A percentile compares a stretch with the other conserved stretches of the same genome.
phyloP scores from a whole-genome alignment of 495 filamentous ascomycete species.

The Cetradonia linearis region DNA sequence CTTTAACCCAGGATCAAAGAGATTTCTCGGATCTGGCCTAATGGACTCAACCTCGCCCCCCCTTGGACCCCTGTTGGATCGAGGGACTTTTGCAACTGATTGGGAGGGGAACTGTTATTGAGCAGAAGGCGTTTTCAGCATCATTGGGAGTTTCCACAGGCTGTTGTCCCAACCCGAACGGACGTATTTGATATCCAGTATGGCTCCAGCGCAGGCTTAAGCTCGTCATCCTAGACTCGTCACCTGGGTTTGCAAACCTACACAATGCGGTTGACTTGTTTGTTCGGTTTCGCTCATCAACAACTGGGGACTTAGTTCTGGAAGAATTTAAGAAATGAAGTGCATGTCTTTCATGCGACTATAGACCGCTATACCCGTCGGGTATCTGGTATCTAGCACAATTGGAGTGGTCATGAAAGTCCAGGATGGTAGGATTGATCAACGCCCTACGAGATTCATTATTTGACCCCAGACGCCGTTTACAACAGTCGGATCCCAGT shows the following conservation, averaged over 20 bases:
- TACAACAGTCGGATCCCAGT: neutral
- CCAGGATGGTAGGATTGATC: neutral
- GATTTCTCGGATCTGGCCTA: neutral
- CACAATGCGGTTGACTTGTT: neutral
- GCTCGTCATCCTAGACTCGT: neutral
- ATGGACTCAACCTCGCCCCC: neutral
- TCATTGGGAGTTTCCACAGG: constrained; percentile 1
- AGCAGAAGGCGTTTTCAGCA: constrained; percentile 5
- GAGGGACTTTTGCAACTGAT: neutral
- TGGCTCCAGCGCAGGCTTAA: neutral
- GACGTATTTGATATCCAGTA: neutral
- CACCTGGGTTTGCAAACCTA: neutral
- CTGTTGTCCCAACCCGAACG: neutral
- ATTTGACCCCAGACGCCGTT: neutral
- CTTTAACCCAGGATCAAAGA: neutral
- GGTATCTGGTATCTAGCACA: neutral
- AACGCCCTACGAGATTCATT: neutral
- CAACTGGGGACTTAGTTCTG: neutral
- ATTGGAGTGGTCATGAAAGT: neutral
- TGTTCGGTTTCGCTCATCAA: neutral
- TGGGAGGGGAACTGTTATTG: neutral
- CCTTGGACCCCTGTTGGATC: neutral
- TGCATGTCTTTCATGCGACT: neutral
- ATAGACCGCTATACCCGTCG: neutral
- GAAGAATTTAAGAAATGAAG: neutral